phyloP scores from a whole-genome alignment of 345 rosid genomes.

The Luvunga scandens region DNA sequence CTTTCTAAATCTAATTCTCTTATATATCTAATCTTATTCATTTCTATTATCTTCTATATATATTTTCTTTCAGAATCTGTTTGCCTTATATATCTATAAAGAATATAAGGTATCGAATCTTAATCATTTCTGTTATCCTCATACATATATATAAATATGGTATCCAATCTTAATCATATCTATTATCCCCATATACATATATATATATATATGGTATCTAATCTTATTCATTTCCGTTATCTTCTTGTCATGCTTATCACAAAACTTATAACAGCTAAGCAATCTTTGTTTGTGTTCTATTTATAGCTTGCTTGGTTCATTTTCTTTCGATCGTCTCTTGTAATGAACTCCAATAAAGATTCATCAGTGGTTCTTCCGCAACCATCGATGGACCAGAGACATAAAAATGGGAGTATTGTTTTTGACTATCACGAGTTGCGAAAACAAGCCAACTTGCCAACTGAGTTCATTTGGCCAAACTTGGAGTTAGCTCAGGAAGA shows the following conservation, averaged over 20 bases:
- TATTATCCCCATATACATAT: too few relatives aligned
- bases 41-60: too few relatives aligned
- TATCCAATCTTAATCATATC: too few relatives aligned
- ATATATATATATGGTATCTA: neutral
- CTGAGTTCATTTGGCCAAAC: slow-evolving; percentile 53
- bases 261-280: neutral
- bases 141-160: neutral
- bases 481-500: slow-evolving; percentile 22
- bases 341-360: slow-evolving; percentile 21
- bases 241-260: too few relatives aligned
- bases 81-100: too few relatives aligned
- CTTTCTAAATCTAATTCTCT: neutral
- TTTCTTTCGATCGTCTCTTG: slow-evolving; percentile 14
- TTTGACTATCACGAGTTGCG: slow-evolving; percentile 35
- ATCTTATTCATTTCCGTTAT: too few relatives aligned
- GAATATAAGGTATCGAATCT: too few relatives aligned
- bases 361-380: slow-evolving; percentile 16
- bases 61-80: too few relatives aligned
- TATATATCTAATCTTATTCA: too few relatives aligned
- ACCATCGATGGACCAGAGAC: slow-evolving; percentile 1
- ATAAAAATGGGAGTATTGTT: neutral
- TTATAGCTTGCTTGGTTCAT: neutral
- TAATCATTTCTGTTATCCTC: neutral
- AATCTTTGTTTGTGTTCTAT: neutral
- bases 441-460: slow-evolving; percentile 33